A percentile compares a stretch with the other conserved stretches of the same genome.
Conservation (phyloP, 2,329 filamentous ascomycete species). For the Botryosphaeria dothidea region DNA sequence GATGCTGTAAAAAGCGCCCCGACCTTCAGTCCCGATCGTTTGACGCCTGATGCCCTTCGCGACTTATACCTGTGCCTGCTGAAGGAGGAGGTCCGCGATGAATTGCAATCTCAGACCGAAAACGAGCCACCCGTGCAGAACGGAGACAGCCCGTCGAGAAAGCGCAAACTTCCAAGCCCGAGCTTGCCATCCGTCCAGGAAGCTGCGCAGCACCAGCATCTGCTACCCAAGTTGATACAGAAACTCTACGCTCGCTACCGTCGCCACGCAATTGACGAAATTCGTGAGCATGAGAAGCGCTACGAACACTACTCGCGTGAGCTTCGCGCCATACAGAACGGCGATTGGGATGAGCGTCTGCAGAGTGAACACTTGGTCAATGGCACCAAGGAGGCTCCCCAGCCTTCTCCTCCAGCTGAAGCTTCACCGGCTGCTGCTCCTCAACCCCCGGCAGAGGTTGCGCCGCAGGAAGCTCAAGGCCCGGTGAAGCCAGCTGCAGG, state of each 20-base stretch:
- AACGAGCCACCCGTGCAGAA: slow-evolving; percentile 45
- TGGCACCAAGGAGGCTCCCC: slow-evolving; percentile 23
- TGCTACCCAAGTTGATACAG: slow-evolving; percentile 69
- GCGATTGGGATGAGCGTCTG: slow-evolving; percentile 52
- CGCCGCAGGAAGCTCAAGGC: slow-evolving; percentile 6
- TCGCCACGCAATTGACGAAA: slow-evolving; percentile 66
- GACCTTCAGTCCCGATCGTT: slow-evolving; percentile 70
- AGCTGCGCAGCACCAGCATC: slow-evolving; percentile 64
- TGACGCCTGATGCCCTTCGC: slow-evolving; percentile 77
- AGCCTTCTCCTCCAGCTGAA: slow-evolving; percentile 27
- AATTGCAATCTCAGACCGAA: slow-evolving; percentile 41
- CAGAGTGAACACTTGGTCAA: slow-evolving; percentile 26
- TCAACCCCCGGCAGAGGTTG: background rate
- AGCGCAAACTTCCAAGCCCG: slow-evolving; percentile 72
- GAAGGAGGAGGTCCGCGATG: slow-evolving; percentile 67
- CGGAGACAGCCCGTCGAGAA: slow-evolving; percentile 52
- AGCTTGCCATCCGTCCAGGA: slow-evolving; percentile 66
- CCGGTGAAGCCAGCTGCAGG: slow-evolving; percentile 1
- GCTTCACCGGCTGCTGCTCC: background rate
- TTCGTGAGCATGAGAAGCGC: slow-evolving; percentile 71
- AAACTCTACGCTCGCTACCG: slow-evolving; percentile 76
- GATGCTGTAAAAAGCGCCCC: slow-evolving; percentile 68
- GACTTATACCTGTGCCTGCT: slow-evolving; percentile 76
- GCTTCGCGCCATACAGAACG: slow-evolving; percentile 67
- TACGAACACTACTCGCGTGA: slow-evolving; percentile 67